Conservation (phyloP, 2,329 filamentous ascomycete species). For the Sclerotinia minor region DNA sequence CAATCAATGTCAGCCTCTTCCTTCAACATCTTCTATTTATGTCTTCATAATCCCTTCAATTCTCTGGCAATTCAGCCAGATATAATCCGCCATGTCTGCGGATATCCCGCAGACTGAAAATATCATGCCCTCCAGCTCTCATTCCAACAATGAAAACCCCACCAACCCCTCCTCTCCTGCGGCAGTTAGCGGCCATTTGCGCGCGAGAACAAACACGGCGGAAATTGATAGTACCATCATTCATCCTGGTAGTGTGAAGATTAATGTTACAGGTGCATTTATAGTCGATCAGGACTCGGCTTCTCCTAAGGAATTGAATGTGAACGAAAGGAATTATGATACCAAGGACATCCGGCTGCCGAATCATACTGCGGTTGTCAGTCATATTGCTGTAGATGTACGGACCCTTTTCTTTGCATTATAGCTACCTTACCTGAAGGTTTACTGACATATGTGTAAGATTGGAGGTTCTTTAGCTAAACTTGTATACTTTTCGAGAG, state of each 20-base stretch:
- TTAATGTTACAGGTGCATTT: slow-evolving; percentile 95
- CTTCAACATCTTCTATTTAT: slow-evolving; percentile 24
- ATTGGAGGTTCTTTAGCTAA: slow-evolving; percentile 96
- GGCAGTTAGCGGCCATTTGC: slow-evolving; percentile 14
- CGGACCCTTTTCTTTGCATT: slow-evolving; percentile 43
- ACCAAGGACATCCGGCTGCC: slow-evolving; percentile 94
- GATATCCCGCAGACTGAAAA: slow-evolving; percentile 30
- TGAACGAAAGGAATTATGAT: slow-evolving; percentile 59
- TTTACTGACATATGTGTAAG: slow-evolving; percentile 48
- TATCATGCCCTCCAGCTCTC: neutral
- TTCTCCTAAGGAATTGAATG: slow-evolving; percentile 47
- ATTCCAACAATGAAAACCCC: slow-evolving; percentile 27
- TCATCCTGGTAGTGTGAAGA: slow-evolving; percentile 74
- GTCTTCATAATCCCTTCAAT: slow-evolving; percentile 18
- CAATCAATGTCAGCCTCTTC: slow-evolving; percentile 6
- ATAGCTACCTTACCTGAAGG: neutral
- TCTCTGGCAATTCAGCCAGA: slow-evolving; percentile 31
- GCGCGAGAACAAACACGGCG: slow-evolving; percentile 42
- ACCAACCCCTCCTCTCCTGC: slow-evolving; percentile 28
- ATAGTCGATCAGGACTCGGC: slow-evolving; percentile 81
- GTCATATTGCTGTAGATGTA: slow-evolving; percentile 95
- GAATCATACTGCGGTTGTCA: slow-evolving; percentile 92
- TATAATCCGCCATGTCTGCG: slow-evolving; percentile 33
- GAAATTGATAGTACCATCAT: slow-evolving; percentile 48
- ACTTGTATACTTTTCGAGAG: slow-evolving; percentile 94